Percentiles rank a stretch among this genome's conserved stretches.
These are phyloP conservation scores for Spirogloea muscicola DNA, from an alignment of 139 green algal species.

Conservation along the genomic window DNA sequence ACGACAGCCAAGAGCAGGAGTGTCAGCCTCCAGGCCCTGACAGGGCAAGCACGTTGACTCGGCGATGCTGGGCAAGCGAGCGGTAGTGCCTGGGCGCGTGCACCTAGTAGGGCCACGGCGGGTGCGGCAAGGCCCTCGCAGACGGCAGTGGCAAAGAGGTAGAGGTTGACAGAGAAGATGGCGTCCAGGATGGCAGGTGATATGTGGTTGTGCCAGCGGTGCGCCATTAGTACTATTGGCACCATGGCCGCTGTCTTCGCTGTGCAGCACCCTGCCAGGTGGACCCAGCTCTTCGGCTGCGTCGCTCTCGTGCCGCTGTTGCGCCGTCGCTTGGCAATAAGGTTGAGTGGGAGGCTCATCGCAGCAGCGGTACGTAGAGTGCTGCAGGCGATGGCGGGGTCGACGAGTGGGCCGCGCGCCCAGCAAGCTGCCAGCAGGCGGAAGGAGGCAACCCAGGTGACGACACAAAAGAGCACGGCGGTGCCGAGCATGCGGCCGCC, in stretches of 20 bases:
- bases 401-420: background rate
- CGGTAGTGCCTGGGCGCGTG: too few species aligned
- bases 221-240: background rate
- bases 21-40: too few species aligned
- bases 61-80: too few species aligned
- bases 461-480: background rate
- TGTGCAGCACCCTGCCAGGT: background rate
- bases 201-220: background rate
- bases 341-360: background rate
- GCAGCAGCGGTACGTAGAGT: background rate
- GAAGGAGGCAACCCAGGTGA: slow-evolving; percentile 10
- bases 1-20: too few species aligned
- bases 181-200: background rate
- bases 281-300: background rate
- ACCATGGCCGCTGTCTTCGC: background rate
- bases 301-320: background rate
- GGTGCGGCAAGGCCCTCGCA: slow-evolving; percentile 7
- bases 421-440: background rate
- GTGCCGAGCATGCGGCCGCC: background rate
- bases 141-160: slow-evolving; percentile 19
- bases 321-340: background rate
- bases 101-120: background rate
- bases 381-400: background rate
- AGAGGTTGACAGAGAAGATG: slow-evolving; percentile 18
- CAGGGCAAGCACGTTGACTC: too few species aligned